These are phyloP conservation scores for Zopfia rhizophila DNA, from an alignment of 2,329 filamentous ascomycete species.

Conservation along the genomic window DNA sequence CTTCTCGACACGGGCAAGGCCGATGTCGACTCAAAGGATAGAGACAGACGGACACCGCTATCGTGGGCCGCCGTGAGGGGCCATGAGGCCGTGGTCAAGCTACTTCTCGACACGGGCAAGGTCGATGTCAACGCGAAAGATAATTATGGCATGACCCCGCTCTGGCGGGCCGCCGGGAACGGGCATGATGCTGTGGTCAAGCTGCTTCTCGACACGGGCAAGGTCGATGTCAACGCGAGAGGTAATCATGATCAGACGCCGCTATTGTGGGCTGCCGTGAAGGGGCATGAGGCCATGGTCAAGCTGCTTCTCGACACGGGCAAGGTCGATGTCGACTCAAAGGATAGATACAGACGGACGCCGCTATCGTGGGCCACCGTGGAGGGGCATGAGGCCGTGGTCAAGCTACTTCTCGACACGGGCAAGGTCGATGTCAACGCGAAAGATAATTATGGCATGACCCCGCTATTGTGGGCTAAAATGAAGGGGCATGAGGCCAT, in stretches of 20 bases:
- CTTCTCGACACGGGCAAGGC: constrained; percentile 7
- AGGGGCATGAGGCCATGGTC: constrained; percentile 7
- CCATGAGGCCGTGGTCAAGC: constrained; percentile 14
- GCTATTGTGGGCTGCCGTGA: constrained; percentile 6
- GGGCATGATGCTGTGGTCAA: constrained; percentile 9
- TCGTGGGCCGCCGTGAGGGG: constrained; percentile 3
- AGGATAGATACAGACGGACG: constrained; percentile 7
- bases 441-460: constrained; percentile 12
- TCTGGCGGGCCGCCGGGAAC: constrained; percentile 1
- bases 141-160: neutral
- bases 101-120: constrained; percentile 13
- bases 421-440: constrained; percentile 4
- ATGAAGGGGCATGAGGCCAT: constrained; percentile 4
- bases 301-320: constrained; percentile 11
- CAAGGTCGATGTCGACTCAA: constrained; percentile 9
- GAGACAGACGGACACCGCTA: constrained; percentile 1
- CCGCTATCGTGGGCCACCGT: constrained; percentile 6
- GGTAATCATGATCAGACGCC: constrained; percentile 1
- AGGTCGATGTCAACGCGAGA: constrained; percentile 1
- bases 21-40: constrained; percentile 5
- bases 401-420: constrained; percentile 7
- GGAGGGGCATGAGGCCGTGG: constrained; percentile 6
- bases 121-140: constrained; percentile 1
- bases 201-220: constrained; percentile 8
- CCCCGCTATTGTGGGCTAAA: constrained; percentile 17